Evolutionary conservation across 805 yeast species (phyloP).

Genomic region (Candida cerambycidarum): DNA sequence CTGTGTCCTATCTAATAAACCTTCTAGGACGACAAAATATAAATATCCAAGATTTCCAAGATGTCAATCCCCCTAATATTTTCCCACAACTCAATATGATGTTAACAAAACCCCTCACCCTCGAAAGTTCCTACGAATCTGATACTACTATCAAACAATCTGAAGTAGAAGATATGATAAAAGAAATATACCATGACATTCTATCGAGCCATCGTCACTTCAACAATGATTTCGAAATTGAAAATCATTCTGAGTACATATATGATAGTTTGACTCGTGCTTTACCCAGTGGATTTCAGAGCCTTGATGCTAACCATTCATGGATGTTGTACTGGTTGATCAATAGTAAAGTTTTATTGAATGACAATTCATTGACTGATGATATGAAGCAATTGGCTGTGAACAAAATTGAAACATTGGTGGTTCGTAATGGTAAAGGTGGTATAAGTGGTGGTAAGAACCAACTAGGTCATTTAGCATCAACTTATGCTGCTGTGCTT

Average conservation of each 20-base stretch:
- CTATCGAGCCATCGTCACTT: conserved; percentile 12
- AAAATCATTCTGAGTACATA: conserved; percentile 46
- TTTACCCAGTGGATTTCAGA: conserved; percentile 51
- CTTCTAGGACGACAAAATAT: conserved; percentile 18
- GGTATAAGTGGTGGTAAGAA: conserved; percentile 87
- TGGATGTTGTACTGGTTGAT: conserved; percentile 89
- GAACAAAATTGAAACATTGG: conserved; percentile 24
- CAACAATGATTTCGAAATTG: conserved; percentile 18
- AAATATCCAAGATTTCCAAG: conserved; percentile 11
- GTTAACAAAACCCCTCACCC: conserved; percentile 16
- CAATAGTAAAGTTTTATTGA: conserved; percentile 40
- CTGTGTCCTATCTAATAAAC: conserved; percentile 19
- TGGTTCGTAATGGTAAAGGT: conserved; percentile 32
- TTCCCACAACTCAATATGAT: conserved; percentile 12
- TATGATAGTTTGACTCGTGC: conserved; percentile 31
- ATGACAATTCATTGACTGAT: conserved; percentile 2
- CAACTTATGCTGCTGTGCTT: conserved; percentile 75
- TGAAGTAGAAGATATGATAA: conserved; percentile 28
- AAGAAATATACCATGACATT: conserved; percentile 28
- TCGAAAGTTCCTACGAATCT: conserved; percentile 29
- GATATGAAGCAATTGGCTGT: conserved; percentile 6
- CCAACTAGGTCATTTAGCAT: conserved; percentile 82
- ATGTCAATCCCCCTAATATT: conserved; percentile 16
- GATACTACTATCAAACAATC: conserved; percentile 39
- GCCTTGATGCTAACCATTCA: conserved; percentile 84